A percentile compares a stretch with the other conserved stretches of the same genome.
Conservation (phyloP, 2,329 filamentous ascomycete genomes). For the Macroventuria anomochaeta region DNA sequence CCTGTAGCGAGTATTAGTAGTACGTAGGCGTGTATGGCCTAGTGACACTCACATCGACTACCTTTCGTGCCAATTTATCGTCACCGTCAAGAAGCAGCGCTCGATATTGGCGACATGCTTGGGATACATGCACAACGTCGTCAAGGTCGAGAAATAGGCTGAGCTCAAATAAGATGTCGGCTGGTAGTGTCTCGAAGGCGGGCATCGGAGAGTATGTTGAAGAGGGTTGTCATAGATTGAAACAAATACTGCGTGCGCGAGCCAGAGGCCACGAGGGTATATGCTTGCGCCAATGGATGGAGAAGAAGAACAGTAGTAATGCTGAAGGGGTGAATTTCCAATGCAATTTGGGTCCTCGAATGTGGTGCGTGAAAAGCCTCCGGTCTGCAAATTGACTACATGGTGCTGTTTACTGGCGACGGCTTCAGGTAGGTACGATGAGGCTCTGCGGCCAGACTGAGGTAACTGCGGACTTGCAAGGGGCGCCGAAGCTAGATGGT, state of each 20-base stretch:
- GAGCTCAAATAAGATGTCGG: conserved; percentile 69
- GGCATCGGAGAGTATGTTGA: not conserved
- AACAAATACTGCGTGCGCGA: not conserved
- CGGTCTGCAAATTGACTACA: not conserved
- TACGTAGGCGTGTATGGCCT: not conserved
- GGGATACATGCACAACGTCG: conserved; percentile 64
- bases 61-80: conserved; percentile 63
- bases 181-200: conserved; percentile 60
- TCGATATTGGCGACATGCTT: conserved; percentile 60
- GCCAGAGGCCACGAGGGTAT: too few species aligned
- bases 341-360: too few species aligned
- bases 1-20: conserved; percentile 39
- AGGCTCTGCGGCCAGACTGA: conserved; percentile 10
- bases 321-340: too few species aligned
- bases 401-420: not conserved
- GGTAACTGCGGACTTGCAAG: too few species aligned
- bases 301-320: too few species aligned
- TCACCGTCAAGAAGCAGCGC: conserved; percentile 56
- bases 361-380: too few species aligned
- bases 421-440: not conserved
- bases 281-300: too few species aligned
- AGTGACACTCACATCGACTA: conserved; percentile 60
- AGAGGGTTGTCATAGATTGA: not conserved
- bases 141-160: conserved; percentile 62
- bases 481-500: too few species aligned